Base-by-base conservation (phyloP, 176 grass and related monocot species). In the Panicum miliaceum region DNA sequence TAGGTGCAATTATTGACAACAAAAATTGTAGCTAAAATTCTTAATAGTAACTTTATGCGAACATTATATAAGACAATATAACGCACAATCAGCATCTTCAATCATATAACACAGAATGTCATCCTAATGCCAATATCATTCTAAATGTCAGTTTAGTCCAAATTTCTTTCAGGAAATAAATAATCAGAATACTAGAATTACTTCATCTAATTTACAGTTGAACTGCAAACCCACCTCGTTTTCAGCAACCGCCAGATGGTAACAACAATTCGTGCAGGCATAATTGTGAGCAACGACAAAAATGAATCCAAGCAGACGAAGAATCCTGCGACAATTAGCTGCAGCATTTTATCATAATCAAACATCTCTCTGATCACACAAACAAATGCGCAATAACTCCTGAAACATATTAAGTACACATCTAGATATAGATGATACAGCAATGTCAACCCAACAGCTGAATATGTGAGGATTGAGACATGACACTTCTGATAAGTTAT, bases 241-340 rank as follows among this genome's bases (percentile, higher is more conserved):
- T 92, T 91, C 51, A 97, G 87, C 78, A 97, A 34, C 75, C 86
- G 88, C 94, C 94, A 94, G 54, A 90, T 40, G n/a, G 91, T 90
- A 72, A 97, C 83, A 12, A 88, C 68, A 81, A 97, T 97, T 85
- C 94, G 87, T 75, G 94, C 91, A 59, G 89, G 94, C 94, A 97
- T 94, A 77, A 97, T 97, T 62, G 94, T 97, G 51, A 97, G 85
- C 67, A 97, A 85, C 53, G 94, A 94, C 71, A 97, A 76, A 92
- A 97, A 97, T 23, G 94, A 97, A 85, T 97, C 94, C 89, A 97
- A 90, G 87, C 94, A 97, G 76, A 92, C 91, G 67, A 97, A 94
- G 79, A 94, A 97, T 57, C 94, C 94, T 70, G 89, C 85, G 66
- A 94, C 79, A 86, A 97, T 97, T 80, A 97, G 87, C 94, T 97